These are phyloP conservation scores for Didymella pomorum DNA, from an alignment of 2,329 filamentous ascomycete species.

Conservation along the genomic window DNA sequence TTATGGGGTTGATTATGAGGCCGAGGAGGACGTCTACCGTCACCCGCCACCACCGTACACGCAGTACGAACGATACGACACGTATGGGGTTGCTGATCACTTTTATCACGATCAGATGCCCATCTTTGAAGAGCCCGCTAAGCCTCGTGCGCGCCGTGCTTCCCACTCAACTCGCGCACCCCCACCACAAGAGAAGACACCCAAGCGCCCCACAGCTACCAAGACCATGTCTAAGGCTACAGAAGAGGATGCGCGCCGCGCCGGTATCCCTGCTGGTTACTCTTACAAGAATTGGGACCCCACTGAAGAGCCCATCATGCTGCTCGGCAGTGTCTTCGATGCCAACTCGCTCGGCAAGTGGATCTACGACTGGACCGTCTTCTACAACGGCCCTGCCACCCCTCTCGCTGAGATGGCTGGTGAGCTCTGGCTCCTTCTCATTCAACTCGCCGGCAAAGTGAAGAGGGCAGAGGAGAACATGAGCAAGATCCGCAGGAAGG, in stretches of 20 bases:
- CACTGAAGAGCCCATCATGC: slow-evolving; percentile 88
- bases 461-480: slow-evolving; percentile 86
- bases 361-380: slow-evolving; percentile 99
- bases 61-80: slow-evolving; percentile 62
- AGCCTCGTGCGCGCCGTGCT: slow-evolving; percentile 60
- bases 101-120: slow-evolving; percentile 60
- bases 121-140: slow-evolving; percentile 54
- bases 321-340: slow-evolving; percentile 95
- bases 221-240: slow-evolving; percentile 61
- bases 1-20: slow-evolving; percentile 57
- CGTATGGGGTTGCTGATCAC: slow-evolving; percentile 64
- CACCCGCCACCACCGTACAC: slow-evolving; percentile 58
- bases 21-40: slow-evolving; percentile 56
- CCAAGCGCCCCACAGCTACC: slow-evolving; percentile 45
- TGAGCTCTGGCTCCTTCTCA: slow-evolving; percentile 93
- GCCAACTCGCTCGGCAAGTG: slow-evolving; percentile 97
- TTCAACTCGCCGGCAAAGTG: slow-evolving; percentile 91
- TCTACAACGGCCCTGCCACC: slow-evolving; percentile 80
- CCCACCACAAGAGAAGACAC: slow-evolving; percentile 42
- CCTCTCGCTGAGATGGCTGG: slow-evolving; percentile 91
- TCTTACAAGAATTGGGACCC: slow-evolving; percentile 99
- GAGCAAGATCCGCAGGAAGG: slow-evolving; percentile 72
- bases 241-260: slow-evolving; percentile 69
- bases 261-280: slow-evolving; percentile 84
- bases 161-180: slow-evolving; percentile 60